Base-by-base conservation (phyloP, 768 basidiomycete genomes). In the Austroboletus eburneus region DNA sequence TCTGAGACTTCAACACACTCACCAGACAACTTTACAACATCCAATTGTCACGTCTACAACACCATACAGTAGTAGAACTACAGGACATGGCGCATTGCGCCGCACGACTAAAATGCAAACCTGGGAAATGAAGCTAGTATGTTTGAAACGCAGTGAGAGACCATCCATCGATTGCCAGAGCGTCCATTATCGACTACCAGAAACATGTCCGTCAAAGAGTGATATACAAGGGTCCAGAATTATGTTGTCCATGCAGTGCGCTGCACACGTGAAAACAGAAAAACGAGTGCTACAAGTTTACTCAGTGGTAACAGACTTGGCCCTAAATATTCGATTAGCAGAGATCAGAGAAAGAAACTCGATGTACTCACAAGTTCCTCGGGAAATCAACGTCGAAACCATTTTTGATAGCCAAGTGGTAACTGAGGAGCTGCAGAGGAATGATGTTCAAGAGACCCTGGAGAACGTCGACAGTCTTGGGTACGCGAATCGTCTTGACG, bases 381-480 rank as follows among this genome's bases (percentile, higher is more conserved):
- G 95, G 95, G 85, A 96, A 96, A 67, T 99, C 95, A 56, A 98
- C 95, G 64, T 98, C 95, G 55, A 90, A 93, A 25, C 94, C 96
- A 64, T 92, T 92, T 74, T 79, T 87, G 58, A 98, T 84, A 3
- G 95, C 95, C 51, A 99, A 72, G 72, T 98, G 94, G 70, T 99
- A 99, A 53, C 89, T 91, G 49, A 98, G 77, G 51, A 99, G 76
- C 66, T 98, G 96, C 51, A 99, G 76, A 33, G 96, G 96, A 47
- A 98, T 86, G 69, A 99, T 87, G 73, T 98, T 99, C 69, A 99
- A 71, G 57, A 99, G 65, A 18, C 96, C 96, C 71, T 99, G 96
- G 43, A 98, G 71, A 58, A 84, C 91, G 69, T 98, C 96, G 50
- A 95, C 83, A 3, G 95, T 96, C 72, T 81, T 81, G 44, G 95